Evolutionary conservation across 2,329 filamentous ascomycete species (phyloP), one percentile per base, ranked within the genome.

Genomic region (Phialophora macrospora): DNA sequence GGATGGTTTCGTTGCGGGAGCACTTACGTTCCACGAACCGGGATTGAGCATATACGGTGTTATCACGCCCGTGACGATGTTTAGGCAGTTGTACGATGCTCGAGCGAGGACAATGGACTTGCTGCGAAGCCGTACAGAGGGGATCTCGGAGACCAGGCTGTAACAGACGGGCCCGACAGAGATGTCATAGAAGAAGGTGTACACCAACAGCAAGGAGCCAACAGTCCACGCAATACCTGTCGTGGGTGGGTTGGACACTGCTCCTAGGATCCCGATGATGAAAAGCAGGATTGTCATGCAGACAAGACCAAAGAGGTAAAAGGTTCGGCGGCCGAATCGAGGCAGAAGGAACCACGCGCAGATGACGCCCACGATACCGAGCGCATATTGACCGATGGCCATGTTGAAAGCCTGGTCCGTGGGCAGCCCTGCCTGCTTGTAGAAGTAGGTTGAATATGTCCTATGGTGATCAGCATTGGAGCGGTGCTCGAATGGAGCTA

Each of bases 341-440:
- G 65, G 60, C 70, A 80, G 75, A 8, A 78, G 61, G n/a, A 75
- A 73, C 83, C 83, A 86, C 2, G 83, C 83, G 0, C 76, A 75
- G 0, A 80, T 74, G 0, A 82, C 84, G 3, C 83, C 84, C 3
- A 84, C 73, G 59, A 82, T 80, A 7, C 81, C 83, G 72, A 90
- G 87, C 55, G 81, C 86, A 66, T 88, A 88, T 74, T 88, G 83
- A 48, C 86, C 87, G 58, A 89, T 79, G 0, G 75, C 73, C 44
- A 81, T 65, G 17, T 72, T 73, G 62, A 80, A 80, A 0, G 78
- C 74, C 34, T 75, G 65, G 8, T 32, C 28, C 2, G 62, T 48
- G 26, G 55, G 59, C 20, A 81, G 69, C 1, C 79, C 78, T 8
- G 79, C 75, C 61, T 76, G 72, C 57, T 74, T 68, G 49, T 72